Evolutionary conservation across 2,329 filamentous ascomycete species (phyloP), one percentile per base, ranked within the genome.

Genomic region (Exophiala oligosperma): DNA sequence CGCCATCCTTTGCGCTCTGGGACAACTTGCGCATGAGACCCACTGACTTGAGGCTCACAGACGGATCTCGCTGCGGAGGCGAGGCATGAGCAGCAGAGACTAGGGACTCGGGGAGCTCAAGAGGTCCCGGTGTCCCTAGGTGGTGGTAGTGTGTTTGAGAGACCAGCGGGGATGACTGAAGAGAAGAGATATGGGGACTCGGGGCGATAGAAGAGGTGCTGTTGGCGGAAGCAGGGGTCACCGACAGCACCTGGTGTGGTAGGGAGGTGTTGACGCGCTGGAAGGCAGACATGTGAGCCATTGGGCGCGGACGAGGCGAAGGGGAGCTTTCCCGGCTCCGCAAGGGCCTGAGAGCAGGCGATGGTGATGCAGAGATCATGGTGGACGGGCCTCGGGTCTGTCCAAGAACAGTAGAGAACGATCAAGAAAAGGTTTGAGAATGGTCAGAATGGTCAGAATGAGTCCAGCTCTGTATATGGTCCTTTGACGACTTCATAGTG

Each of bases 1-100:
- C 87, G 48, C 85, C 85, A 7, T 61, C 58, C 44, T 62, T 67
- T 4, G 92, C 91, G 61, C 88, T 86, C 67, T 89, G 90, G 32
- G 94, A 97, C 23, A 97, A 78, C 62, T 92, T 85, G 62, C 94
- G 86, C 65, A 97, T 95, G 56, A 97, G 75, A 50, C 82, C 82
- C 2, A 87, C 83, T 37, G 82, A 84, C 68, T 85, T 84, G 59
- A 64, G 70, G 43, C 68, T 49, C n/a, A 60, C 44, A 6, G 57
- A 55, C 23, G 55, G 37, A 41, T 57, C 60, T 41, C 59, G 50
- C 5, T 49, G 56, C 17, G 57, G 51, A 41, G 56, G 44, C 35
- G 52, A 50, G 37, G 52, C 47, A 60, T 64, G 63, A 69, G 79
- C 81, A 49, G 79, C 73, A 24, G 78, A 75, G 58, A 84, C 75